Conservation (phyloP, 1,139 yeast species). For the Lodderomyces beijingensis region DNA sequence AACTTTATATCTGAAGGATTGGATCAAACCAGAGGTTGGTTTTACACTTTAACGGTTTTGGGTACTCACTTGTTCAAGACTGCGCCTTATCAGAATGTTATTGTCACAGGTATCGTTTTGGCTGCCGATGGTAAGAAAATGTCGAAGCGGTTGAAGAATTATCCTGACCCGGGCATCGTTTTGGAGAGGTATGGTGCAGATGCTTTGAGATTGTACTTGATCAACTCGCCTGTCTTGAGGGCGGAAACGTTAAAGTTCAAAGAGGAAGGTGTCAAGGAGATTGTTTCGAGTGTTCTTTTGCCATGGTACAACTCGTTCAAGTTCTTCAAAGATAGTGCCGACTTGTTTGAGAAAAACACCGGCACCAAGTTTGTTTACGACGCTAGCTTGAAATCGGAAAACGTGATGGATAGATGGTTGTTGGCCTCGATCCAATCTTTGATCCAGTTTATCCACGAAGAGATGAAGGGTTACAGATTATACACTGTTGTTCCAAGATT, state of each 20-base stretch:
- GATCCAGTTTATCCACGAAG: slow-evolving; percentile 77
- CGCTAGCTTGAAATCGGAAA: slow-evolving; percentile 57
- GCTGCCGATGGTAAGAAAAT: slow-evolving; percentile 99
- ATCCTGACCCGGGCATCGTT: slow-evolving; percentile 88
- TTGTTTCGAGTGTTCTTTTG: slow-evolving; percentile 86
- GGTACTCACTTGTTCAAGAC: slow-evolving; percentile 92
- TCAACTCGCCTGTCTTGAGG: slow-evolving; percentile 94
- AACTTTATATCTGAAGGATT: slow-evolving; percentile 97
- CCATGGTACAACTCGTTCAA: slow-evolving; percentile 99
- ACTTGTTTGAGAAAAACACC: slow-evolving; percentile 72
- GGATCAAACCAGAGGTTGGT: slow-evolving; percentile 99
- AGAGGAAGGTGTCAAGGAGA: slow-evolving; percentile 98
- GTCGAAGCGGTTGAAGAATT: slow-evolving; percentile 97
- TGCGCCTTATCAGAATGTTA: slow-evolving; percentile 93
- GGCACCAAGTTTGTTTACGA: slow-evolving; percentile 71
- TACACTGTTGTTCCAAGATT: slow-evolving; percentile 95
- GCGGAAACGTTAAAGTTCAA: slow-evolving; percentile 96
- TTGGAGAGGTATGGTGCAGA: slow-evolving; percentile 94
- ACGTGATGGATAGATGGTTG: slow-evolving; percentile 98
- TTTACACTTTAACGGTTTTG: slow-evolving; percentile 90
- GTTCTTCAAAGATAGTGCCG: slow-evolving; percentile 93
- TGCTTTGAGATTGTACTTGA: slow-evolving; percentile 90
- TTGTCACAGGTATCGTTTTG: slow-evolving; percentile 92
- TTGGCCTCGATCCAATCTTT: slow-evolving; percentile 91
- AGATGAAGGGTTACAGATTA: slow-evolving; percentile 85